Conservation (phyloP, 352 stramenopile species). For the Pythium dissotocum region DNA sequence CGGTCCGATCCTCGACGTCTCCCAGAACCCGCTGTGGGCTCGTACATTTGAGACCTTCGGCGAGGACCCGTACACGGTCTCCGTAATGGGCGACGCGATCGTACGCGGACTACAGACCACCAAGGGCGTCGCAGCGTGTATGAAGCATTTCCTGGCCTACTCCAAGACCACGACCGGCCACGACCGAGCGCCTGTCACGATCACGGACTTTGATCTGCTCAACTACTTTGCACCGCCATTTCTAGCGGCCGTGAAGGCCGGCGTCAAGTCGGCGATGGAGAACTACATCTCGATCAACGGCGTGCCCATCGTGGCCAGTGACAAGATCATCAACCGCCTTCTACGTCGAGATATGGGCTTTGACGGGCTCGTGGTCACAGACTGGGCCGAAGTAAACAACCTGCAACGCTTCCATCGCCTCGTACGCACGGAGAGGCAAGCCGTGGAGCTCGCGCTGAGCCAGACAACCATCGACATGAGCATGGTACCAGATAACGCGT, state of each 20-base stretch:
- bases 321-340: slow-evolving; percentile 42
- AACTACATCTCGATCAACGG: slow-evolving; percentile 93
- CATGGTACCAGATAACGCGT: slow-evolving; percentile 52
- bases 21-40: slow-evolving; percentile 83
- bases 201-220: slow-evolving; percentile 77
- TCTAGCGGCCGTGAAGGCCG: slow-evolving; percentile 75
- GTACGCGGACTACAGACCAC: slow-evolving; percentile 78
- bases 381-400: slow-evolving; percentile 84
- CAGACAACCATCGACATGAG: slow-evolving; percentile 83
- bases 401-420: slow-evolving; percentile 59
- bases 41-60: slow-evolving; percentile 93
- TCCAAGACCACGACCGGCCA: slow-evolving; percentile 80
- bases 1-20: slow-evolving; percentile 83
- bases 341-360: slow-evolving; percentile 67
- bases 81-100: slow-evolving; percentile 72
- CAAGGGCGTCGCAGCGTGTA: slow-evolving; percentile 41
- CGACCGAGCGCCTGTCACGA: slow-evolving; percentile 73
- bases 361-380: slow-evolving; percentile 71
- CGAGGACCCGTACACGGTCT: slow-evolving; percentile 86
- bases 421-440: slow-evolving; percentile 34
- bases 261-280: slow-evolving; percentile 91
- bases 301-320: slow-evolving; percentile 89
- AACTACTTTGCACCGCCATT: slow-evolving; percentile 88
- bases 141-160: slow-evolving; percentile 92
- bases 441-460: slow-evolving; percentile 44